A percentile compares a stretch with the other conserved stretches of the same genome.
Conservation (phyloP, 2,329 filamentous ascomycete species). For the Aspergillus niger region DNA sequence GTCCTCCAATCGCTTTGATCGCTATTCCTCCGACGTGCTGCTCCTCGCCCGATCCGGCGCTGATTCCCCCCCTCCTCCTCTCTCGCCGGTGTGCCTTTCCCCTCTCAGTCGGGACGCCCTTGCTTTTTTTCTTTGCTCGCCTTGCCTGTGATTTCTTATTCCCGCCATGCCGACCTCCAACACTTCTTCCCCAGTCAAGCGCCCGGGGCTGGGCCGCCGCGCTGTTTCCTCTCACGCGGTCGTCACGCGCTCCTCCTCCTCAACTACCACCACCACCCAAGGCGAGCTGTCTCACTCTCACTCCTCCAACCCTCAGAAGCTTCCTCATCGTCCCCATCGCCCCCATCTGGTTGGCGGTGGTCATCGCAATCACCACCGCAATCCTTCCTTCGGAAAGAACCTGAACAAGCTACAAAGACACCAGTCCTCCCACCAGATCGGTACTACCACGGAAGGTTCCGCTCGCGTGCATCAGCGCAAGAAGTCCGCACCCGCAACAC, state of each 20-base stretch:
- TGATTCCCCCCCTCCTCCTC: neutral
- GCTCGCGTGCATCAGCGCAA: conserved; percentile 48
- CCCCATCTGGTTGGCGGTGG: conserved; percentile 46
- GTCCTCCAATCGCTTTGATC: conserved; percentile 15
- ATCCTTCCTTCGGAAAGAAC: conserved; percentile 48
- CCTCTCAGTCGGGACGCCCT: neutral
- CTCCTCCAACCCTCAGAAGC: conserved; percentile 34
- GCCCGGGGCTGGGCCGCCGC: conserved; percentile 43
- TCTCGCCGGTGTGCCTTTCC: neutral
- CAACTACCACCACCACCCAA: conserved; percentile 21
- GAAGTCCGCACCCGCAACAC: conserved; percentile 49
- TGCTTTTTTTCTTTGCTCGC: conserved; percentile 8
- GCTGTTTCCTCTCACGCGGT: conserved; percentile 45
- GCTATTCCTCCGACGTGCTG: conserved; percentile 15
- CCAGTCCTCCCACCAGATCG: conserved; percentile 36
- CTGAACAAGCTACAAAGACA: conserved; percentile 45
- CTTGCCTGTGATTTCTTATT: conserved; percentile 8
- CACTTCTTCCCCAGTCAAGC: conserved; percentile 43
- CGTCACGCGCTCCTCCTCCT: conserved; percentile 37
- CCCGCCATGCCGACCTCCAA: conserved; percentile 31
- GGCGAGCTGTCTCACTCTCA: conserved; percentile 34
- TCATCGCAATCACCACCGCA: conserved; percentile 41
- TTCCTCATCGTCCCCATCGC: conserved; percentile 40
- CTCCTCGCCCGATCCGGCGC: conserved; percentile 21
- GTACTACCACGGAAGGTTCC: conserved; percentile 32